Evolutionary conservation across 2,329 filamentous ascomycete genomes (phyloP).

Genomic region (Blastomyces gilchristii): DNA sequence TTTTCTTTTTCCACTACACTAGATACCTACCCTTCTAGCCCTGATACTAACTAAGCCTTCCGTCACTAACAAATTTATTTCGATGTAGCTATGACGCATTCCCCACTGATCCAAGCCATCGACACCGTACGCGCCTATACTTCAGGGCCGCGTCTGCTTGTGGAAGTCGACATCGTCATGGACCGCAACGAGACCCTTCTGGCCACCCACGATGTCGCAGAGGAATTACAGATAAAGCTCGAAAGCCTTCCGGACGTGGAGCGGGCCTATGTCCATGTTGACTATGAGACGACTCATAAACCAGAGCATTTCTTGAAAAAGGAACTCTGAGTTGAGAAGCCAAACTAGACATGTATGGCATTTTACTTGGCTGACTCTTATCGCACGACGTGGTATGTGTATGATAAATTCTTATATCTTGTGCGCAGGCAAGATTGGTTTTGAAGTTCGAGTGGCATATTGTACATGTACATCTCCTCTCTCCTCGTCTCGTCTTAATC

Average conservation of each 20-base stretch:
- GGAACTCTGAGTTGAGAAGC: conserved; percentile 38
- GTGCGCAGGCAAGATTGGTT: background rate
- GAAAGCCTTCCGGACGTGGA: conserved; percentile 88
- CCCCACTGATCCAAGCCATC: conserved; percentile 67
- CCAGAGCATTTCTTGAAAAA: conserved; percentile 70
- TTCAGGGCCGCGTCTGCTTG: conserved; percentile 75
- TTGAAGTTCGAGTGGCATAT: background rate
- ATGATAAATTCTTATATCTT: background rate
- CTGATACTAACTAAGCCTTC: background rate
- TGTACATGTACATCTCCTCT: background rate
- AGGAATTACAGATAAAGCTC: conserved; percentile 86
- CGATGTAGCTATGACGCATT: conserved; percentile 65
- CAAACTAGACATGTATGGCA: too few relatives aligned
- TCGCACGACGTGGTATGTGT: background rate
- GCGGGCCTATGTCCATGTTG: conserved; percentile 90
- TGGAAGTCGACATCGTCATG: conserved; percentile 96
- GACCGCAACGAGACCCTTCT: conserved; percentile 60
- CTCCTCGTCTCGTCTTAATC: background rate
- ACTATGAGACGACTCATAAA: conserved; percentile 93
- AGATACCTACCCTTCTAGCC: too few relatives aligned
- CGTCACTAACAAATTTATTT: background rate
- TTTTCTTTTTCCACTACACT: background rate
- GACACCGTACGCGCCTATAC: conserved; percentile 95
- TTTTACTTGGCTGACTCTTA: background rate
- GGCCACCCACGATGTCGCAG: conserved; percentile 83